Evolutionary conservation across 1,284 basidiomycete genomes (phyloP).

Genomic region (Ganoderma lingzhi): DNA sequence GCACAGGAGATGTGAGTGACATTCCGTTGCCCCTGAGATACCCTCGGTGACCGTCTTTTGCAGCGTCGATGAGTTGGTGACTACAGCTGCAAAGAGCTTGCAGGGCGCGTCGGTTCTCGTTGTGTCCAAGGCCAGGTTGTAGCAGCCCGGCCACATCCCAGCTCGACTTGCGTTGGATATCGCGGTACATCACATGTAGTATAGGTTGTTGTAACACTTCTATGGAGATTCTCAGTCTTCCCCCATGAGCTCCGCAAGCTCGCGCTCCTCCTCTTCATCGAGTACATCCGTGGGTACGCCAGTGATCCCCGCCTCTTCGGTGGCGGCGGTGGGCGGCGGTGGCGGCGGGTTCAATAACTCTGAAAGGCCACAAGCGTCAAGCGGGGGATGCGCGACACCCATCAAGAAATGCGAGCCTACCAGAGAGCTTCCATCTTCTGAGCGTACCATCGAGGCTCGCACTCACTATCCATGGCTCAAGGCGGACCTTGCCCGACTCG

Average conservation of each 20-base stretch:
- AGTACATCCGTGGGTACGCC: slow-evolving; percentile 50
- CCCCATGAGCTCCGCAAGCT: slow-evolving; percentile 82
- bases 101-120: slow-evolving; percentile 46
- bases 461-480: slow-evolving; percentile 83
- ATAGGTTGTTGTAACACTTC: neutral
- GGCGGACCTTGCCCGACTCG: slow-evolving; percentile 47
- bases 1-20: slow-evolving; percentile 79
- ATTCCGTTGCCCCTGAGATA: neutral
- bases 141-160: slow-evolving; percentile 18
- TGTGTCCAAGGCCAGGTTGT: slow-evolving; percentile 53
- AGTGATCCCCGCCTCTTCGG: slow-evolving; percentile 32
- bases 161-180: neutral
- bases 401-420: slow-evolving; percentile 49
- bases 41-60: slow-evolving; percentile 17
- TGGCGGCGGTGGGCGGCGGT: slow-evolving; percentile 36
- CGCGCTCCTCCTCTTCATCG: slow-evolving; percentile 77
- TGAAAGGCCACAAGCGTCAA: slow-evolving; percentile 36
- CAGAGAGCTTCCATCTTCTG: slow-evolving; percentile 80
- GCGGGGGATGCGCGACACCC: too few relatives aligned
- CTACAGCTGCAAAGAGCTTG: slow-evolving; percentile 58
- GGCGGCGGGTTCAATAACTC: slow-evolving; percentile 59
- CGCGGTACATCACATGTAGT: neutral
- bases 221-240: slow-evolving; percentile 46
- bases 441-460: slow-evolving; percentile 87
- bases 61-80: slow-evolving; percentile 77